Conservation (phyloP, 805 yeast genomes). For the Wickerhamomyces hampshirensis region DNA sequence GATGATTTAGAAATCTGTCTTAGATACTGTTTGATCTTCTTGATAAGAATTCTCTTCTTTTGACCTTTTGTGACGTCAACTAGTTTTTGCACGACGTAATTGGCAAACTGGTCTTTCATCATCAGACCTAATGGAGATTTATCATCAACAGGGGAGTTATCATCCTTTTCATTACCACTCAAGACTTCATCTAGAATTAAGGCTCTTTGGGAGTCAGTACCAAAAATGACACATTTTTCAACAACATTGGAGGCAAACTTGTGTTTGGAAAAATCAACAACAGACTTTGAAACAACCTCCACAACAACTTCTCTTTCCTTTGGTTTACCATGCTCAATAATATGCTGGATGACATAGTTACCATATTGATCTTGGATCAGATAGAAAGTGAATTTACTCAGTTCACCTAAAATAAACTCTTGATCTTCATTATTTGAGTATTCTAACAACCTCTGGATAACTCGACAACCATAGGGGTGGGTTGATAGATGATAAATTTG, state of each 20-base stretch:
- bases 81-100: conserved; percentile 92
- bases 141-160: conserved; percentile 46
- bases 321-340: conserved; percentile 74
- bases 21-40: conserved; percentile 74
- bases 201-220: conserved; percentile 57
- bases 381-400: conserved; percentile 65
- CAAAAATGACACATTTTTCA: conserved; percentile 83
- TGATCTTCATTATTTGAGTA: conserved; percentile 66
- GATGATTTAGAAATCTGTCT: conserved; percentile 63
- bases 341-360: conserved; percentile 95
- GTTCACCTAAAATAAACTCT: conserved; percentile 59
- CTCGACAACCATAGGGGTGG: conserved; percentile 97
- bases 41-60: conserved; percentile 65
- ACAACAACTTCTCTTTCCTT: conserved; percentile 60
- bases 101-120: conserved; percentile 98
- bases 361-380: conserved; percentile 96
- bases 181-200: conserved; percentile 63
- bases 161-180: conserved; percentile 38
- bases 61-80: conserved; percentile 74
- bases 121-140: conserved; percentile 73
- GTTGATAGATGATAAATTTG: conserved; percentile 82
- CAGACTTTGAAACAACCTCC: conserved; percentile 61
- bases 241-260: conserved; percentile 97
- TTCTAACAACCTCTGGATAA: conserved; percentile 87
- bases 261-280: conserved; percentile 86